Base-by-base conservation (phyloP, 1,284 basidiomycete genomes). In the Trametes polyzona region DNA sequence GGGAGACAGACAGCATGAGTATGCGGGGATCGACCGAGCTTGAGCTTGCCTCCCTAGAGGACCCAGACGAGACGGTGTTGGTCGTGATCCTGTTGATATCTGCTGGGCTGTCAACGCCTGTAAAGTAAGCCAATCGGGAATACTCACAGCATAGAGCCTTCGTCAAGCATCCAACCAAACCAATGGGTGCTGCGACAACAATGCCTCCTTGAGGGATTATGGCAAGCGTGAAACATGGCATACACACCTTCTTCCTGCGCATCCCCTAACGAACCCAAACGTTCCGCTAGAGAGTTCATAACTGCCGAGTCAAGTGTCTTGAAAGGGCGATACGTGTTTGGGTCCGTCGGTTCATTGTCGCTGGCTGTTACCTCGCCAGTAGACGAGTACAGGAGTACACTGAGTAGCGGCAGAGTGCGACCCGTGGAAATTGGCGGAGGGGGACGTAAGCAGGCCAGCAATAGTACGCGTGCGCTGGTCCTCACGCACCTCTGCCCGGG, bases 1-100 rank as follows among this genome's bases (percentile, higher is more conserved):
- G 92, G 0, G 96, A 97, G 39, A 95, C 94, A 53, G 95, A 96
- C 50, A 99, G 78, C 57, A 99, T 84, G 54, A 98, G 82, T 57
- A 99, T 93, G 24, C 95, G 83, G 0, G 94, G 88, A 68, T 94
- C 90, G 3, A 82, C 75, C n/a, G 80, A 74, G 32, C 78, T 71
- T 41, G 78, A 69, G 5, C 79, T 72, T 27, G 83, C 76, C 41
- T 76, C 74, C 39, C 69, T 57, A 32, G 68, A 65, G 29, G 71
- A 50, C 11, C 74, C 64, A 1, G 78, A 66, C 26, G 75, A 56
- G 27, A 78, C 64, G 7, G 77, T 71, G 26, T 67, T 59, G 50
- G 83, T 79, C 6, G 80, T 78, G 8, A 90, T 78, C 37, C 92
- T 86, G 69, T 96, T 96, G 72, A 96, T 90, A 69, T 95, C 95